Evolutionary conservation across 2,329 filamentous ascomycete species (phyloP), one percentile per base, ranked within the genome.

Genomic region (Sordariomycetes sp.): DNA sequence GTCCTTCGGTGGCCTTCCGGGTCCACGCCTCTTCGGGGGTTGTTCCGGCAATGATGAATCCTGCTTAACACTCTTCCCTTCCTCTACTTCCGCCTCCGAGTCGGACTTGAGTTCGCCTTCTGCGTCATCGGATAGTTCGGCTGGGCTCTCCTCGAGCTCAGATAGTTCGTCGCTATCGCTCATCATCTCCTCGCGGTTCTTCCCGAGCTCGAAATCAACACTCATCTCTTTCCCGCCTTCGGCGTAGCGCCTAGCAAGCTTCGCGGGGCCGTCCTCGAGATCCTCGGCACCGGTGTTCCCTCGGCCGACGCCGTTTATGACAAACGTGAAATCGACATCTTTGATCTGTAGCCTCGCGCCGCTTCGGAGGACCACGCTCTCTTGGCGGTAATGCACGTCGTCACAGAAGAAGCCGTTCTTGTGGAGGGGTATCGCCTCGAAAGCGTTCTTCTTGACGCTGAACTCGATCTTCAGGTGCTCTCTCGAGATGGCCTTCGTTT

Each of bases 1-100:
- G 65, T 92, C 88, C 73, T 92, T 92, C 0, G 89, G 89, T 22
- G 89, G 89, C 57, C 89, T 77, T n/a, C 89, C 89, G 11, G 89
- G 89, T 16, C 89, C 89, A 63, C 88, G 84, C 62, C 87, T 86
- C 71, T 83, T 87, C 32, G 82, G 80, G 34, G 82, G 72, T 59
- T 75, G 60, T 57, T 35, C 59, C 57, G 32, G 51, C 46, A 24
- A 16, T 58, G 18, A 55, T 57, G 25, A 57, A 53, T 40, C 54
- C 53, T 18, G 57, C 56, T 48, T 60, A 50, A 28, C 25, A 16
- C 10, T 12, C 2, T 63, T 63, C 1, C 66, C 65, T 2, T 65
- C 65, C 1, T 67, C 65, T 2, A 64, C 65, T 7, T 67, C 65
- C 1, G 64, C 65, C 1, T 69, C 69, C 3, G 60, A 62, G 3